Base-by-base conservation (phyloP, 106 monocot genomes). In the Apostasia shenzhenica region DNA sequence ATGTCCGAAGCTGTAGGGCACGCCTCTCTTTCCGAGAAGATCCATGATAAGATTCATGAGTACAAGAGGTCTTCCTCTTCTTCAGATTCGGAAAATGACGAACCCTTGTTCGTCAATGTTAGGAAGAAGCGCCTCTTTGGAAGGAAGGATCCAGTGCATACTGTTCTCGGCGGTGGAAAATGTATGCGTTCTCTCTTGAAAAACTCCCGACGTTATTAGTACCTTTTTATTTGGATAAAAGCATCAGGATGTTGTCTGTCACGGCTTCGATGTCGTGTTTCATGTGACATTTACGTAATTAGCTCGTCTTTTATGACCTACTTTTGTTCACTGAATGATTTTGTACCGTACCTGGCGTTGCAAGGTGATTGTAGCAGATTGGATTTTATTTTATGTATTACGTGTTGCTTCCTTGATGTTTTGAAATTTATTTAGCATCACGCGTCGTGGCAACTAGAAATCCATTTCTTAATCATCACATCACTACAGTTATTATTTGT, bases 31-130 rank as follows among this genome's bases (percentile, higher is more conserved):
- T 48, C 81, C 59, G 83, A 86, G 45, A 72, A 73, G 68, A 70
- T 81, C 45, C 66, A 70, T 14, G 86, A 91, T 57, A 75, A 83
- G 69, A 86, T 86, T 54, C 86, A 86, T 8, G 83, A 83, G 67
- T 80, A 79, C 66, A 76, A 64, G 59, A 79, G 79, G 0, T 76
- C 81, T 0, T 91, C 86, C 0, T 90, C 86, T 62, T 88, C 84
- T 58, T 88, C 88, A 4, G 90, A 90, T 70, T 91, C 90, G 7
- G 90, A 91, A 11, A 50, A 61, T 0, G 90, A 91, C 43, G 76
- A 51, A 5, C 47, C 56, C 4, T 52, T 58, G 4, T 1, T 63
- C 44, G 5, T 12, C 41, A 46, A 4, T 45, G 64, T 50, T 6
- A 46, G 66, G 59, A 90, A 81, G 86, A 90, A 77, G 41, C 75